A percentile compares a stretch with the other conserved stretches of the same genome.
Evolutionary conservation across 2,329 filamentous ascomycete genomes (phyloP).

Genomic region (Monilinia fructicola): DNA sequence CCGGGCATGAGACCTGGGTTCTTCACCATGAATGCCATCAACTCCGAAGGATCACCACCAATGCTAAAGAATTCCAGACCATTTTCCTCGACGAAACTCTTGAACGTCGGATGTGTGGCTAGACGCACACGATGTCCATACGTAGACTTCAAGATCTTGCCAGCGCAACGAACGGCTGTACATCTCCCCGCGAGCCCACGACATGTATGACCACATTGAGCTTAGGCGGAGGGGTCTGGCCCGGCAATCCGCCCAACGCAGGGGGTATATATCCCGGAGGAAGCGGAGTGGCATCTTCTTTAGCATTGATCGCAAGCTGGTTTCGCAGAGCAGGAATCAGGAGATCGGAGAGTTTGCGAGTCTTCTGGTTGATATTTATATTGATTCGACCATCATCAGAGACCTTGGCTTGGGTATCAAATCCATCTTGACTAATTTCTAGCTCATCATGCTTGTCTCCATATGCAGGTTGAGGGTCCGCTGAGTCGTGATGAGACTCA

Average conservation of each 20-base stretch:
- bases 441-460: slow-evolving; percentile 57
- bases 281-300: slow-evolving; percentile 51
- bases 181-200: slow-evolving; percentile 71
- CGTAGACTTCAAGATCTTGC: slow-evolving; percentile 60
- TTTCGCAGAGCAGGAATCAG: slow-evolving; percentile 63
- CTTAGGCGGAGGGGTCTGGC: slow-evolving; percentile 55
- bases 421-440: slow-evolving; percentile 60
- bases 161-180: slow-evolving; percentile 72
- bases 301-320: slow-evolving; percentile 47
- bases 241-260: slow-evolving; percentile 65
- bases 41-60: slow-evolving; percentile 70
- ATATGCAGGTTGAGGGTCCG: slow-evolving; percentile 54
- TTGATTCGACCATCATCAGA: slow-evolving; percentile 75
- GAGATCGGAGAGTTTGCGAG: slow-evolving; percentile 62
- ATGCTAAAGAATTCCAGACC: slow-evolving; percentile 75
- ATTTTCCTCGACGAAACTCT: slow-evolving; percentile 66
- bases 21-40: slow-evolving; percentile 92
- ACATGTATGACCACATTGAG: slow-evolving; percentile 75
- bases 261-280: slow-evolving; percentile 71
- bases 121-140: slow-evolving; percentile 72
- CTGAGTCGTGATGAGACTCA: slow-evolving; percentile 22
- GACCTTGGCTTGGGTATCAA: slow-evolving; percentile 61
- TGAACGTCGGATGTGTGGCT: slow-evolving; percentile 70
- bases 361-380: slow-evolving; percentile 75
- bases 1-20: slow-evolving; percentile 84